Conservation (phyloP, 208 protist genomes). For the Acanthamoeba triangularis region DNA sequence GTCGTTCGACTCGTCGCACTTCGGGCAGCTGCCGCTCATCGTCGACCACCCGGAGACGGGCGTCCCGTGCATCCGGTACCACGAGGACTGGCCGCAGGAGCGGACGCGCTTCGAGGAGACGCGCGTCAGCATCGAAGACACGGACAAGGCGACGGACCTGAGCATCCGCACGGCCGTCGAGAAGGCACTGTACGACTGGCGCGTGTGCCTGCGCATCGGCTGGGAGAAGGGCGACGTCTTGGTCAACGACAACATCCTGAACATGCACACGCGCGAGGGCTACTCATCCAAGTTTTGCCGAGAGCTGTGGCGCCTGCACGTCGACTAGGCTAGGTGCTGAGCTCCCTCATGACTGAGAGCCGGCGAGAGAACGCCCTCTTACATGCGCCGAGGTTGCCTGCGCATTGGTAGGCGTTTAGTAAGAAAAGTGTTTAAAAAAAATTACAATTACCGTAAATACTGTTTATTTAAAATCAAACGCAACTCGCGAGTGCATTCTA, state of each 20-base stretch:
- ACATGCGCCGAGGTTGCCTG: too few species aligned
- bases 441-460: too few species aligned
- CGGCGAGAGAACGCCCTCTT: too few species aligned
- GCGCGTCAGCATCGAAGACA: not conserved
- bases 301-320: slow-evolving; percentile 37
- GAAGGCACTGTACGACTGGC: slow-evolving; percentile 8
- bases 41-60: not conserved
- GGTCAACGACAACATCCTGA: not conserved
- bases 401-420: too few species aligned
- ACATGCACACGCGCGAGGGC: slow-evolving; percentile 5
- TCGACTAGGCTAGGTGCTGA: slow-evolving; percentile 1
- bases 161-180: not conserved
- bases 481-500: not conserved
- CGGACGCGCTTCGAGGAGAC: slow-evolving; percentile 9
- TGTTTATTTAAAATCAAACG: not conserved
- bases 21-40: not conserved
- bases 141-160: slow-evolving; percentile 2
- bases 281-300: not conserved
- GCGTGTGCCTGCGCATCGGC: not conserved
- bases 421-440: too few species aligned
- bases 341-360: too few species aligned
- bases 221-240: slow-evolving; percentile 45
- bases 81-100: slow-evolving; percentile 33
- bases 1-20: not conserved
- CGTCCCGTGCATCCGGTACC: not conserved